Evolutionary conservation across 2,329 filamentous ascomycete genomes (phyloP), one percentile per base, ranked within the genome.

Genomic region (Fusarium coicis): DNA sequence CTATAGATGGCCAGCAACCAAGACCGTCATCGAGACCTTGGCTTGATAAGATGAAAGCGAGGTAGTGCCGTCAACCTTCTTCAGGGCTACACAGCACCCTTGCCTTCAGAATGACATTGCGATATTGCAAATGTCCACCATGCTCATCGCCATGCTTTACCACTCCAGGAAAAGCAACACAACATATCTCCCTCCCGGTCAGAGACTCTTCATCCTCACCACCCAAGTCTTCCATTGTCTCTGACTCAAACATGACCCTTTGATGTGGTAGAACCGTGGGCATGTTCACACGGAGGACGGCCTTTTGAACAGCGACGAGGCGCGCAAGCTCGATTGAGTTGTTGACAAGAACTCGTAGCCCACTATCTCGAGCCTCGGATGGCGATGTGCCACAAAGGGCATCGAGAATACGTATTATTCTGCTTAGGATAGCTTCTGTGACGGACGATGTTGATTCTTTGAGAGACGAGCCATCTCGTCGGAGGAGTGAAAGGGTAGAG

Each of bases 81-180:
- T 87, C 85, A 14, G 85, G 83, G 55, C 82, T 83, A 77, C 90
- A 92, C 53, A 92, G 80, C 10, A 93, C 91, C 74, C 87, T 88
- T n/a, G 90, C 89, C 81, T 92, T 93, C 66, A 87, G 83, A 72
- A 93, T 88, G 50, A 92, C 85, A 77, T 92, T 93, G 46, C 85
- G 84, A 69, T 89, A 87, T 76, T 92, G 87, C 74, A 88, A 80
- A 70, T 90, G 87, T 43, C 87, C 86, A 30, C 91, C 91, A 69
- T 86, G 88, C 81, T 92, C 90, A 78, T 92, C 90, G 10, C 91
- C 91, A 28, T 85, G 82, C 81, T 93, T 93, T 63, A 90, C 83
- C 28, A 93, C 85, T 11, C 88, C 88, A 3, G 91, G 91, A 63
- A 92, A 93, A 4, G 88, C 88, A 28, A 91, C 87, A 79, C 90